Percentiles rank a stretch among this genome's conserved stretches.
Conservation (phyloP, 805 yeast genomes). For the Schwanniomyces occidentalis region DNA sequence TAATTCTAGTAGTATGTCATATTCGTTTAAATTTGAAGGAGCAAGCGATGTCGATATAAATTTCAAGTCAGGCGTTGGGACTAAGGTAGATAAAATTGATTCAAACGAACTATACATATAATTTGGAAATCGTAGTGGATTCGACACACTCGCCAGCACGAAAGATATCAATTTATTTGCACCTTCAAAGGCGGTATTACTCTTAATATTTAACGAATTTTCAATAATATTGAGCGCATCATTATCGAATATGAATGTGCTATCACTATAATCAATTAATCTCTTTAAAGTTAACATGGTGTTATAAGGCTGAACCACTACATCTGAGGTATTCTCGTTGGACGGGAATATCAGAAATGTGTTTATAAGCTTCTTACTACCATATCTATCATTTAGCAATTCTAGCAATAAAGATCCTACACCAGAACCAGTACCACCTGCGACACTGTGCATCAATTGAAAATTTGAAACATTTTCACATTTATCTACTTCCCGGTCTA, state of each 20-base stretch:
- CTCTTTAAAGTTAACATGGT: conserved; percentile 79
- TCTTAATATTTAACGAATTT: conserved; percentile 30
- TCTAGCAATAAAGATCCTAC: conserved; percentile 84
- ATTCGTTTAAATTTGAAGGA: conserved; percentile 69
- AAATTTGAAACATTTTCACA: conserved; percentile 90
- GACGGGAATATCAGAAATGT: conserved; percentile 88
- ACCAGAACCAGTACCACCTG: conserved; percentile 99
- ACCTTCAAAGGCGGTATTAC: conserved; percentile 67
- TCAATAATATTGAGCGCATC: conserved; percentile 79
- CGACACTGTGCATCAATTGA: conserved; percentile 89
- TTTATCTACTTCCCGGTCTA: conserved; percentile 87
- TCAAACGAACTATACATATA: conserved; percentile 86
- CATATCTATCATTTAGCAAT: conserved; percentile 72
- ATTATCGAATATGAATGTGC: conserved; percentile 88
- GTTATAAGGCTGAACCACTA: conserved; percentile 97
- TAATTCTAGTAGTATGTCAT: conserved; percentile 82
- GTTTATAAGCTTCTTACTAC: conserved; percentile 74
- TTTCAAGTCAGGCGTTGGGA: conserved; percentile 80
- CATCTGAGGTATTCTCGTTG: conserved; percentile 78
- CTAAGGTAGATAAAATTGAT: conserved; percentile 74
- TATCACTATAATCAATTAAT: conserved; percentile 81
- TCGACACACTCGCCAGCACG: conserved; percentile 80
- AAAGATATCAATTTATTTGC: conserved; percentile 85
- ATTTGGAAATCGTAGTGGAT: conserved; percentile 87
- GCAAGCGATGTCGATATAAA: conserved; percentile 42